Percentiles rank a stretch among this genome's conserved stretches.
phyloP scores from a whole-genome alignment of 495 filamentous ascomycete genomes.

The Aspergillus hancockii region DNA sequence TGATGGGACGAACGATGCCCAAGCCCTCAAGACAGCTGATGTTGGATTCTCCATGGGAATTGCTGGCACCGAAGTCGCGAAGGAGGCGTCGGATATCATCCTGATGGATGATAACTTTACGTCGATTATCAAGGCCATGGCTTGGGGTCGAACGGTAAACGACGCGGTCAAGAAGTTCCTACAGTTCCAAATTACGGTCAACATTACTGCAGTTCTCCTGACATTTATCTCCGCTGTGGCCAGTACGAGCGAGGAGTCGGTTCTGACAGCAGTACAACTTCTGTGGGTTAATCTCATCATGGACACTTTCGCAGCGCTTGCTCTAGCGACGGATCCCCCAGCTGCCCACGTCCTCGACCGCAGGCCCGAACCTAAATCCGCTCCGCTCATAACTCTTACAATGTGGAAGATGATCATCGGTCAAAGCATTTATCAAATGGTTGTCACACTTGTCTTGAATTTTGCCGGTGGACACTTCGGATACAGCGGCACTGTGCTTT shows the following conservation, averaged over 20 bases:
- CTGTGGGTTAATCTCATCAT: slow-evolving; percentile 94
- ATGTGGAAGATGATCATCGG: slow-evolving; percentile 97
- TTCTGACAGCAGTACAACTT: slow-evolving; percentile 82
- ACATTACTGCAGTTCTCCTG: slow-evolving; percentile 83
- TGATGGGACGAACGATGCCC: slow-evolving; percentile 90
- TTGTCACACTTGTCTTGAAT: slow-evolving; percentile 75
- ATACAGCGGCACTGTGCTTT: slow-evolving; percentile 49
- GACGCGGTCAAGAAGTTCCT: slow-evolving; percentile 91
- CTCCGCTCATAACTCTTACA: slow-evolving; percentile 71
- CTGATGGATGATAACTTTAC: slow-evolving; percentile 93
- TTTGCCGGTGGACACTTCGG: slow-evolving; percentile 65
- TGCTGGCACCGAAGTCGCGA: slow-evolving; percentile 86
- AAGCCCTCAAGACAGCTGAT: slow-evolving; percentile 82
- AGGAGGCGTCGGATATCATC: slow-evolving; percentile 92
- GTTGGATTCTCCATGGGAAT: slow-evolving; percentile 94
- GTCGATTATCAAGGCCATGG: slow-evolving; percentile 84
- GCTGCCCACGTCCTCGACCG: slow-evolving; percentile 69
- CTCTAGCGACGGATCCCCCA: slow-evolving; percentile 84
- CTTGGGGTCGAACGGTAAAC: slow-evolving; percentile 87
- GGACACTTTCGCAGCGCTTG: slow-evolving; percentile 94
- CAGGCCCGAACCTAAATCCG: slow-evolving; percentile 73
- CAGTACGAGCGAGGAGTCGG: slow-evolving; percentile 62
- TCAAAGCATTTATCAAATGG: slow-evolving; percentile 78
- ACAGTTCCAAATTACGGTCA: slow-evolving; percentile 91
- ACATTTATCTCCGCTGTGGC: slow-evolving; percentile 81